Evolutionary conservation across 2,329 filamentous ascomycete genomes (phyloP).

Genomic region (Ceratocystis smalleyi): DNA sequence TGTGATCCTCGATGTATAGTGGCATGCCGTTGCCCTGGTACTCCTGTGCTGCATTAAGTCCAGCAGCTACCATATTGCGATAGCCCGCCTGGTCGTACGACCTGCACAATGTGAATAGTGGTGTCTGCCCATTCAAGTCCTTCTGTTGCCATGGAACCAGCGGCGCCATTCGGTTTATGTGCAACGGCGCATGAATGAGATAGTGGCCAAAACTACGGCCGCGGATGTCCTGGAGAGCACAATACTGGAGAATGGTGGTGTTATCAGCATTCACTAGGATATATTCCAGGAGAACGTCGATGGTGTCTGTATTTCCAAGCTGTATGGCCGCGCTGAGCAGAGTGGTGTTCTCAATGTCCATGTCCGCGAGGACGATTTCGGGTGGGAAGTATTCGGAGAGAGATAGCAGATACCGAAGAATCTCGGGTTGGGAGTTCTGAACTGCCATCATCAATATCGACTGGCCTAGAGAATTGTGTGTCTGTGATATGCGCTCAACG

Average conservation of each 20-base stretch:
- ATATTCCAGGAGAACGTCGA: conserved; percentile 59
- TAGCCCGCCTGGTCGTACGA: conserved; percentile 91
- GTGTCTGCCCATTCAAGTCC: conserved; percentile 96
- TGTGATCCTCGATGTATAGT: conserved; percentile 83
- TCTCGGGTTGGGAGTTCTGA: conserved; percentile 52
- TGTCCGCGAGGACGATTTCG: conserved; percentile 59
- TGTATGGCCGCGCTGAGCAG: conserved; percentile 83
- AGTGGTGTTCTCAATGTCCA: conserved; percentile 79
- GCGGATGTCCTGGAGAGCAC: conserved; percentile 63
- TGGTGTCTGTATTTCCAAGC: conserved; percentile 57
- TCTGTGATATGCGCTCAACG: conserved; percentile 60
- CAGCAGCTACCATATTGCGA: conserved; percentile 69
- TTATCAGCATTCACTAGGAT: conserved; percentile 43
- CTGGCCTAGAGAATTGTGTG: conserved; percentile 55
- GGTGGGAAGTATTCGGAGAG: conserved; percentile 61
- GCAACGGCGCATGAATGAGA: conserved; percentile 71
- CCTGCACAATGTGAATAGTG: conserved; percentile 81
- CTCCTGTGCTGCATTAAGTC: conserved; percentile 55
- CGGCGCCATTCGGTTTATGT: conserved; percentile 62
- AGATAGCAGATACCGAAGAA: conserved; percentile 65
- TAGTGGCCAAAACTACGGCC: conserved; percentile 91
- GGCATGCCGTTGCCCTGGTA: conserved; percentile 62
- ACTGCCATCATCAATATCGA: conserved; percentile 81
- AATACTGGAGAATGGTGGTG: conserved; percentile 47
- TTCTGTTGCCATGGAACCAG: conserved; percentile 77